phyloP scores from a whole-genome alignment of 2,329 filamentous ascomycete genomes.

The Chaetomiaceae sp. region DNA sequence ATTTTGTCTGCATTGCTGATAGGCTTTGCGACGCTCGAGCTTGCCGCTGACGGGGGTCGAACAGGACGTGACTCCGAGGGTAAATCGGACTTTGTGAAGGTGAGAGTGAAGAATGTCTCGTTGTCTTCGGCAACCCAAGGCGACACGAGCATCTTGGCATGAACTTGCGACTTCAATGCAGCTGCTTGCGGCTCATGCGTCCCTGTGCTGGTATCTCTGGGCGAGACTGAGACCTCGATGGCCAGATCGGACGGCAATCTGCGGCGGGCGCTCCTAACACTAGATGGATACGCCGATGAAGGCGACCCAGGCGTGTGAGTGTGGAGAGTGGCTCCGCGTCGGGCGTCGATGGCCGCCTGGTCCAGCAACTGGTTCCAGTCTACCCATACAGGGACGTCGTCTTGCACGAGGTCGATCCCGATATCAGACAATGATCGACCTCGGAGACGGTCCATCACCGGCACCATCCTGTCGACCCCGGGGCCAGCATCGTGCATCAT shows the following conservation, averaged over 20 bases:
- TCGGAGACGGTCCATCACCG: conserved; percentile 49
- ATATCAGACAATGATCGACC: conserved; percentile 63
- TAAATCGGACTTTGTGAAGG: conserved; percentile 57
- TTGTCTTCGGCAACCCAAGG: conserved; percentile 64
- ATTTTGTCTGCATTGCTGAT: not conserved
- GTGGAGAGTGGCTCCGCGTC: conserved; percentile 19
- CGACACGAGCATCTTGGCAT: conserved; percentile 70
- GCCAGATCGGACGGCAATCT: conserved; percentile 43
- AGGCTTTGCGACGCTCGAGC: not conserved
- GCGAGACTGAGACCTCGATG: conserved; percentile 61
- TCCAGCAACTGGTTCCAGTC: conserved; percentile 55
- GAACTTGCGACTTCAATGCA: conserved; percentile 41
- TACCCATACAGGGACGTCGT: conserved; percentile 56
- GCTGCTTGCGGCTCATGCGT: conserved; percentile 31
- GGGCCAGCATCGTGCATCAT: conserved; percentile 41
- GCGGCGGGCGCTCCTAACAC: not conserved
- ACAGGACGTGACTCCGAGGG: conserved; percentile 22
- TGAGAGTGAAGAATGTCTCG: conserved; percentile 65
- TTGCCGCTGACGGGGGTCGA: conserved; percentile 14
- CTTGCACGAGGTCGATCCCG: conserved; percentile 66
- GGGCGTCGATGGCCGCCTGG: conserved; percentile 41
- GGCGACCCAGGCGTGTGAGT: too few species aligned
- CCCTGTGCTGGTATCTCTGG: conserved; percentile 38
- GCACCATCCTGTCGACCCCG: conserved; percentile 32
- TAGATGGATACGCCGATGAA: too few species aligned